Conservation (phyloP, 2,329 filamentous ascomycete genomes). For the Metarhizium humberi region DNA sequence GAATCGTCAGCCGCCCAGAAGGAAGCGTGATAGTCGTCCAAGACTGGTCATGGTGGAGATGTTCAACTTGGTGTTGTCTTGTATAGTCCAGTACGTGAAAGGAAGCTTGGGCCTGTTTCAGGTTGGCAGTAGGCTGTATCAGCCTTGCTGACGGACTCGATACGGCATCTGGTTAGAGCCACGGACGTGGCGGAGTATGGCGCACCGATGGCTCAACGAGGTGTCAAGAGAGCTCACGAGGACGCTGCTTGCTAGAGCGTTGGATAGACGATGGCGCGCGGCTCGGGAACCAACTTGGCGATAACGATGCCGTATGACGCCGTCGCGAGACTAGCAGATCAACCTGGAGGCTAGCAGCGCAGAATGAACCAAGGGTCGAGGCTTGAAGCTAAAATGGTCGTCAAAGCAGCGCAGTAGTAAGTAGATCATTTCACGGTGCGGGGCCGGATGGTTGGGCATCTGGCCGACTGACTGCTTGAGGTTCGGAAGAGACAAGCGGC, state of each 20-base stretch:
- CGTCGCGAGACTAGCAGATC: neutral
- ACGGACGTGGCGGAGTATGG: neutral
- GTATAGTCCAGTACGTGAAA: neutral
- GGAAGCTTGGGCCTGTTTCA: constrained; percentile 10
- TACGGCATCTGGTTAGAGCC: constrained; percentile 6
- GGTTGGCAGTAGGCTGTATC: constrained; percentile 8
- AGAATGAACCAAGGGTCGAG: too few relatives aligned
- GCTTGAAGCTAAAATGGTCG: too few relatives aligned
- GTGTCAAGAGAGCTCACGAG: neutral
- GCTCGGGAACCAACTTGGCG: too few relatives aligned
- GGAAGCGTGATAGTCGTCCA: neutral
- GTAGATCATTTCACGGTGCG: too few relatives aligned
- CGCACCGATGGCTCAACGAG: neutral
- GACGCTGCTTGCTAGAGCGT: neutral
- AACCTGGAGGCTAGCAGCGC: neutral
- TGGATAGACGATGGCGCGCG: neutral
- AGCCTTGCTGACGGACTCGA: constrained; percentile 9
- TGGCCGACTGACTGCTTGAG: too few relatives aligned
- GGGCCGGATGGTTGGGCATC: too few relatives aligned
- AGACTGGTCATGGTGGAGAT: too few relatives aligned
- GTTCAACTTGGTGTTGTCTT: constrained; percentile 2
- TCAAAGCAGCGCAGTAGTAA: too few relatives aligned
- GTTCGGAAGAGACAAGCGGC: too few relatives aligned
- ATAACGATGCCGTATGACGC: too few relatives aligned
- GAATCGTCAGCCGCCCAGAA: neutral